Conservation (phyloP, 192 early-diverging fungal species). For the Spizellomyces punctatus region DNA sequence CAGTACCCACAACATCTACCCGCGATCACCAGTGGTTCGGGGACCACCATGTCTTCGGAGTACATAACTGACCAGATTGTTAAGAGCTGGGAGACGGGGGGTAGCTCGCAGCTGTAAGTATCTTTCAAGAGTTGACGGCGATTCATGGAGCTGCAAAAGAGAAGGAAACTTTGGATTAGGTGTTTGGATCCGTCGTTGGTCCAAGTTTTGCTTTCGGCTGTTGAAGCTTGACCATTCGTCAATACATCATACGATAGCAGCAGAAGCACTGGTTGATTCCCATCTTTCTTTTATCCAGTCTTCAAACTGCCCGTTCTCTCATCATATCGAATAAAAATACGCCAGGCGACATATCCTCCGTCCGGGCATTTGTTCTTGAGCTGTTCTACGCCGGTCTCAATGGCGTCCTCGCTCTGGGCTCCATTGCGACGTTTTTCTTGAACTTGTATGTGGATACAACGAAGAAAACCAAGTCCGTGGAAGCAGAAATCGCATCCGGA, state of each 20-base stretch:
- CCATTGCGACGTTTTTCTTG: conserved; percentile 15
- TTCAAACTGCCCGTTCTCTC: too few relatives aligned
- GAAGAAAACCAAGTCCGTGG: background rate
- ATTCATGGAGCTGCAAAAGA: too few relatives aligned
- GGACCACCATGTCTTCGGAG: background rate
- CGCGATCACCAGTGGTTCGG: too few relatives aligned
- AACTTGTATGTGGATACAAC: conserved; percentile 10
- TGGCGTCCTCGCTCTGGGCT: background rate
- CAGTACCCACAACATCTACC: too few relatives aligned
- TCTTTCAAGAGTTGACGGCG: background rate
- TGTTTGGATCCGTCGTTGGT: background rate
- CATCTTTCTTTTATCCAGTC: too few relatives aligned
- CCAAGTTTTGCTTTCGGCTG: background rate
- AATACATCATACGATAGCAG: background rate
- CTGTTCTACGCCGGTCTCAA: conserved; percentile 9
- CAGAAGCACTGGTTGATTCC: too few relatives aligned
- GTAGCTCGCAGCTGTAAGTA: conserved; percentile 20
- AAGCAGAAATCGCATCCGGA: background rate
- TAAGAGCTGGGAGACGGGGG: conserved; percentile 11
- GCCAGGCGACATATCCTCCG: background rate
- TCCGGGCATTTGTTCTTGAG: conserved; percentile 11
- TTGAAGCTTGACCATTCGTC: background rate
- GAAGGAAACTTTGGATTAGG: too few relatives aligned
- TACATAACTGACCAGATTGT: conserved; percentile 16
- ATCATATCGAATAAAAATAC: too few relatives aligned